Conservation (phyloP, 2,329 filamentous ascomycete genomes). For the Davidsoniella eucalypti region DNA sequence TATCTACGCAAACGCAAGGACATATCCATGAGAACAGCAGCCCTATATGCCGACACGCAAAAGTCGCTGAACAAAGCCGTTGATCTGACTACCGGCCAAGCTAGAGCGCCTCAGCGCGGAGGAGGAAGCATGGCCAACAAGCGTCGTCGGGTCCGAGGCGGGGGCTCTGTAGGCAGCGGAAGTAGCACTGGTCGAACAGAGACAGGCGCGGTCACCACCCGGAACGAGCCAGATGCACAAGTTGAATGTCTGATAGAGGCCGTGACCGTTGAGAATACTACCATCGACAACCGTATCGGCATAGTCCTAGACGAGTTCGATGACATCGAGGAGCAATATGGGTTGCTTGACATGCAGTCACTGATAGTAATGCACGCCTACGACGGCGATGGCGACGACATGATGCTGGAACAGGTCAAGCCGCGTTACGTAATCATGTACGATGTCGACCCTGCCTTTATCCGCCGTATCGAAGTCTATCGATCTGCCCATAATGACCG, state of each 20-base stretch:
- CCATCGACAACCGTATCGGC: constrained; percentile 60
- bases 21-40: constrained; percentile 69
- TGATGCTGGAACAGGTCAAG: constrained; percentile 84
- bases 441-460: constrained; percentile 87
- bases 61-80: constrained; percentile 53
- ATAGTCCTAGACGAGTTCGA: constrained; percentile 63
- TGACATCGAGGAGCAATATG: constrained; percentile 82
- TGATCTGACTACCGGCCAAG: constrained; percentile 24
- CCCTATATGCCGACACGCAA: constrained; percentile 65
- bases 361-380: constrained; percentile 83
- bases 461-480: constrained; percentile 87
- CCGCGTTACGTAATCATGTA: constrained; percentile 98
- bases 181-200: constrained; percentile 41
- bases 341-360: constrained; percentile 82
- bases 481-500: constrained; percentile 82
- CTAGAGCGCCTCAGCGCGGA: constrained; percentile 36
- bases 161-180: constrained; percentile 36
- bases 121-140: constrained; percentile 47
- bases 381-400: constrained; percentile 88
- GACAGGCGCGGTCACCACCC: not conserved
- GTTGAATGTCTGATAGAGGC: not conserved
- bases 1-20: constrained; percentile 86
- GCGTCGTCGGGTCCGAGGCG: constrained; percentile 67
- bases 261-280: constrained; percentile 19
- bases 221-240: not conserved